These are phyloP conservation scores for Lenzites betulinus DNA, from an alignment of 768 basidiomycete genomes.

Conservation along the genomic window DNA sequence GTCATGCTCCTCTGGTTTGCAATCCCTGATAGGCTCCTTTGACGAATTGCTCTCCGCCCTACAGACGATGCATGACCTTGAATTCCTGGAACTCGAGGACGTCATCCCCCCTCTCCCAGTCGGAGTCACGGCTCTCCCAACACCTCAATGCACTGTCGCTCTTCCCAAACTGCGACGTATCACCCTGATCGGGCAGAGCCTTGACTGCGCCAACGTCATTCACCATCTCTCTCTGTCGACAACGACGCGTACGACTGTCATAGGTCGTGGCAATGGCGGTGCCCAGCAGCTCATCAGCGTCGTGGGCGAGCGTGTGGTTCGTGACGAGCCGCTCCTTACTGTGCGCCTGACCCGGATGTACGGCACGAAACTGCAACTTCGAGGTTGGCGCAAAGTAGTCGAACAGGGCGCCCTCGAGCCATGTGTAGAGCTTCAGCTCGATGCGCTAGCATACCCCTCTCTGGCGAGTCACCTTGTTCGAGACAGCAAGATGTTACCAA, in stretches of 20 bases:
- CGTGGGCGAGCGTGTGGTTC: not conserved
- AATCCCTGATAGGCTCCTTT: conserved; percentile 3
- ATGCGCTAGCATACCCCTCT: not conserved
- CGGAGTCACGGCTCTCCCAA: not conserved
- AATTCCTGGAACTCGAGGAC: not conserved
- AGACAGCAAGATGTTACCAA: not conserved
- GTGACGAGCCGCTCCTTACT: conserved; percentile 2
- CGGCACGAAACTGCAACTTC: not conserved
- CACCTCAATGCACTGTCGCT: not conserved
- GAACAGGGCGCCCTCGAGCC: not conserved
- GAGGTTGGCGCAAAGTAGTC: not conserved
- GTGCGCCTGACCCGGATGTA: not conserved
- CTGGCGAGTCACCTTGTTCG: not conserved
- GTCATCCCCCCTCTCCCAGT: conserved; percentile 3
- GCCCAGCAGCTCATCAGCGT: not conserved
- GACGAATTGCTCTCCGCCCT: not conserved
- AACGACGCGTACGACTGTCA: not conserved
- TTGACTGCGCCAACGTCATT: conserved; percentile 8
- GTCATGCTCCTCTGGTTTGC: not conserved
- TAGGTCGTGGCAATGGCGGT: not conserved
- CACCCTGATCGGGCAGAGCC: not conserved
- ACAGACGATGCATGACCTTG: not conserved
- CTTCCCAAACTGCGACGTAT: not conserved
- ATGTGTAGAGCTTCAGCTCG: not conserved
- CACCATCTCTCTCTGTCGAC: not conserved